Percentiles rank a stretch among this genome's conserved stretches.
Conservation (phyloP, 306 rosid species). For the Medicago ruthenica region DNA sequence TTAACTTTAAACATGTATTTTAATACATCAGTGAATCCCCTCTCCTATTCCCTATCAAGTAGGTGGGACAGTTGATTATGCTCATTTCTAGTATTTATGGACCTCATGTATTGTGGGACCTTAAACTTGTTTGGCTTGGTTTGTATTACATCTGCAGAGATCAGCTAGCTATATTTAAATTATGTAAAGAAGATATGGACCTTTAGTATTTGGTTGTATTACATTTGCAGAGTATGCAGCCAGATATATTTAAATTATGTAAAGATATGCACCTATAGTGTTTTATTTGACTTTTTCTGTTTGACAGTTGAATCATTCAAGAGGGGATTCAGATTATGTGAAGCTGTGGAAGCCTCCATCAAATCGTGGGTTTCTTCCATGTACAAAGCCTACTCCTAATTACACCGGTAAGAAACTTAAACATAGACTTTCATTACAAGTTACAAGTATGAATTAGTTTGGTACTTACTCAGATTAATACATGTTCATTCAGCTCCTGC, state of each 20-base stretch:
- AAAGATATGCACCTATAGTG: conserved; percentile 52
- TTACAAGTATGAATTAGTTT: conserved; percentile 23
- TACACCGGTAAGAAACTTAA: conserved; percentile 66
- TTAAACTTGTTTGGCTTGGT: conserved; percentile 8
- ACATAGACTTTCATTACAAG: neutral
- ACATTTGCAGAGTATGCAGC: conserved; percentile 7
- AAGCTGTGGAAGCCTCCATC: conserved; percentile 91
- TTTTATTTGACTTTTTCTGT: conserved; percentile 54
- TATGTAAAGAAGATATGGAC: too few relatives aligned
- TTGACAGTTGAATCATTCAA: conserved; percentile 62
- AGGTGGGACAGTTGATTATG: neutral
- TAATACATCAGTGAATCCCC: neutral
- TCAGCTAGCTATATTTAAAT: too few relatives aligned
- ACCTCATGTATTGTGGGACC: conserved; percentile 1
- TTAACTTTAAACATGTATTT: conserved; percentile 5
- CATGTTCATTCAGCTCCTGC: conserved; percentile 67
- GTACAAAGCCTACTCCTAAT: conserved; percentile 69
- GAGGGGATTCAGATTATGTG: conserved; percentile 51
- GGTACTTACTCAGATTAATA: conserved; percentile 38
- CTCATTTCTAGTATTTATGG: conserved; percentile 27
- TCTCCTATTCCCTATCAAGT: neutral
- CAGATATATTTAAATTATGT: conserved; percentile 31
- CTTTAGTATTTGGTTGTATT: neutral
- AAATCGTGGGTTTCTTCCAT: conserved; percentile 78
- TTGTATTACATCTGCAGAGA: conserved; percentile 5